Base-by-base conservation (phyloP, 164 flowering plant species). In the Protea cynaroides region DNA sequence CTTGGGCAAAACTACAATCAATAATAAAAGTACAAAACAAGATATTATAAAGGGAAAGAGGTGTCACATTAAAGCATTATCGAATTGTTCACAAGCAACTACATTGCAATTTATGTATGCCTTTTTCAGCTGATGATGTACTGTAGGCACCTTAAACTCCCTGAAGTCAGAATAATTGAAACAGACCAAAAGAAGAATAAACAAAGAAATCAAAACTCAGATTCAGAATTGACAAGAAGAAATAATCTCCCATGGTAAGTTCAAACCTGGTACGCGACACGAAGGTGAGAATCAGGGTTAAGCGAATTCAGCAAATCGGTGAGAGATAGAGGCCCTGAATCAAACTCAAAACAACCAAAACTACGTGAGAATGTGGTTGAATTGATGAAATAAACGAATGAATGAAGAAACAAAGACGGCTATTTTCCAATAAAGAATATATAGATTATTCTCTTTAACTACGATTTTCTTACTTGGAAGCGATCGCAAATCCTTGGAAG, bases 131-230 rank as follows among this genome's bases (percentile, higher is more conserved):
- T 8, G 97, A 96, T 11, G 87, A 82, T 68, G 90, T 96, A 71
- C 98, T 94, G 73, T 82, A 94, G 0, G 98, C 97, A 29, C 98
- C 98, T 34, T 76, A 80, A 76, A 84, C 86, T 51, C 98, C 98
- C 98, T 93, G 62, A 13, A 18, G n/a, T n/a, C n/a, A n/a, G n/a
- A n/a, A n/a, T n/a, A n/a, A n/a, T n/a, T n/a, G 21, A 11, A 25
- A 46, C 21, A 58, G 25, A 63, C 47, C 0, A 43, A 63, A 63
- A 51, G 11, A 29, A 19, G 15, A 22, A 65, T 5, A 51, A 10
- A 14, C 22, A 47, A 56, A 17, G 3, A 53, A 21, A 38, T 5
- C 1, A 18, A 19, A 9, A 4, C 14, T 12, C 14, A 3, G 46
- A 40, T 40, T 9, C 46, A 1, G 14, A 40, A 9, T 40, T 12